These are phyloP conservation scores for Coemansia sp. DNA, from an alignment of 192 early-diverging fungal genomes.

Conservation along the genomic window DNA sequence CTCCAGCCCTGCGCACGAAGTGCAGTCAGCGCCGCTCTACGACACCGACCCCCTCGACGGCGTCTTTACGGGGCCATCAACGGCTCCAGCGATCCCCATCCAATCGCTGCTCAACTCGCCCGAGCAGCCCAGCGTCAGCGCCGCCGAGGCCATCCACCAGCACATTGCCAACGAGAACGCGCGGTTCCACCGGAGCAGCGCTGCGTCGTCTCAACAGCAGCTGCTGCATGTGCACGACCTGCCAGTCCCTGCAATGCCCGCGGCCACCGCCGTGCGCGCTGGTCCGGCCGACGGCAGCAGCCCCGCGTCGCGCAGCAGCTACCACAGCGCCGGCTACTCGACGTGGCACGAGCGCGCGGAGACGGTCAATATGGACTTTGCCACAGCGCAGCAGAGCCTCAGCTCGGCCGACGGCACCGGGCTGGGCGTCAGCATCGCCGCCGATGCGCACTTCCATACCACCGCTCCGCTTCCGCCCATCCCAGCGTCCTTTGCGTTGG, in stretches of 20 bases:
- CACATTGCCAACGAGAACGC: slow-evolving; percentile 48
- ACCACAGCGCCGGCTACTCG: slow-evolving; percentile 47
- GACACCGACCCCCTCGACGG: slow-evolving; percentile 2
- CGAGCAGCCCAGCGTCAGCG: slow-evolving; percentile 7
- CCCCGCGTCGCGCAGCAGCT: slow-evolving; percentile 44
- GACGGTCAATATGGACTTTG: slow-evolving; percentile 41
- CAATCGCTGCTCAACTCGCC: slow-evolving; percentile 45
- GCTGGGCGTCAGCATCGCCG: slow-evolving; percentile 6
- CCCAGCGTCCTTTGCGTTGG: neutral
- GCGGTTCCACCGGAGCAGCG: slow-evolving; percentile 38
- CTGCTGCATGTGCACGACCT: no score
- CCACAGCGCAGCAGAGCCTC: slow-evolving; percentile 47
- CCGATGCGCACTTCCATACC: neutral
- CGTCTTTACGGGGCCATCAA: neutral
- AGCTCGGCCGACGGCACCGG: slow-evolving; percentile 36
- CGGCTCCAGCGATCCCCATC: slow-evolving; percentile 30
- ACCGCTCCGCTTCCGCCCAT: slow-evolving; percentile 2
- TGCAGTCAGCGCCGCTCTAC: slow-evolving; percentile 3
- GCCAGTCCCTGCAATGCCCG: slow-evolving; percentile 3
- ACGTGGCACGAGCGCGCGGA: slow-evolving; percentile 41
- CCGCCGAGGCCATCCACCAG: slow-evolving; percentile 24
- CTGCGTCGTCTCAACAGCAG: slow-evolving; percentile 6
- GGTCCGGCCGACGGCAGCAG: slow-evolving; percentile 29
- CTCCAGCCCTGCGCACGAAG: slow-evolving; percentile 6
- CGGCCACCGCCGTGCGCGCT: neutral